Base-by-base conservation (phyloP, 2,329 filamentous ascomycete genomes). In the Niveomyces coronatus region DNA sequence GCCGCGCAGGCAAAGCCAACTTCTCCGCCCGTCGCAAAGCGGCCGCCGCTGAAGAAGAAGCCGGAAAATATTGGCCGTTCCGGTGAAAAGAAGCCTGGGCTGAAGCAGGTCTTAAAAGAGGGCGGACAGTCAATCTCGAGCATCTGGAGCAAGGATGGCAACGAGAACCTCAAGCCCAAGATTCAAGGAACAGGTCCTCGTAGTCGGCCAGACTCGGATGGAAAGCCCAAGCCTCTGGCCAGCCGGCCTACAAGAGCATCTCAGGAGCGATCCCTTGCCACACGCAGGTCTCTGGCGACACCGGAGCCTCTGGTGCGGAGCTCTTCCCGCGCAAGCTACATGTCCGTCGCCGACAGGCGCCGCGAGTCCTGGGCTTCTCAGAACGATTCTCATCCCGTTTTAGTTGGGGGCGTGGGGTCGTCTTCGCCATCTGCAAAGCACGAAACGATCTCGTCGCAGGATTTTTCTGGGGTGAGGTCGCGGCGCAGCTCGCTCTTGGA, bases 351-450 rank as follows among this genome's bases (percentile, higher is more conserved):
- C 26, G 68, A 75, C 34, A 61, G 57, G 18, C 62, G 67, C 4
- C 64, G 69, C 16, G 67, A 71, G 45, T 78, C 74, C 0, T 52
- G 74, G 10, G 61, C 74, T 4, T 76, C 74, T 0, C 62, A 71
- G 35, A 71, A 71, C 2, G 73, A 76, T 39, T 67, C 69, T 1
- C 71, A 68, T 41, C 71, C 72, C 0, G 55, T 74, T 17, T 64
- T 68, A 37, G 64, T 61, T 14, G 63, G 68, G 14, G 61, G 60
- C 30, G 54, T 61, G 6, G 55, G 63, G 9, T 63, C 66, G 1
- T 59, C 62, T 14, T 71, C 74, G 0, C 68, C 70, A 0, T 58
- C 44, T 14, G 44, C 48, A 3, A 44, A 54, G 3, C 48, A 46
- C 5, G 56, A 60, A 2, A 37, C 45, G 10, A 28, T 48, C 1